A percentile compares a stretch with the other conserved stretches of the same genome.
Conservation (phyloP, 208 protist genomes). For the Leishmania braziliensis region DNA sequence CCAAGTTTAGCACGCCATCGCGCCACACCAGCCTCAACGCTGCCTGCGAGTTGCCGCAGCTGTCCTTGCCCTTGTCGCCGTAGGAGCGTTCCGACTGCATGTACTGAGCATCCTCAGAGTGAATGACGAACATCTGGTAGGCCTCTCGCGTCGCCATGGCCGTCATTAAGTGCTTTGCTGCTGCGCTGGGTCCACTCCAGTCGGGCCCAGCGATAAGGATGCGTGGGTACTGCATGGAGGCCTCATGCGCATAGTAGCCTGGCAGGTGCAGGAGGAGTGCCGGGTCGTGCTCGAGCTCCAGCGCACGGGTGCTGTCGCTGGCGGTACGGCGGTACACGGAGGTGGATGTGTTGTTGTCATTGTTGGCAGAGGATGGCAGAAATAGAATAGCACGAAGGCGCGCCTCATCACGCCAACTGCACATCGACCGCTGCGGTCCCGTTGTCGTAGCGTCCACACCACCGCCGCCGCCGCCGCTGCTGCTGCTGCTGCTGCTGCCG, state of each 20-base stretch:
- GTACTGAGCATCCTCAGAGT: neutral
- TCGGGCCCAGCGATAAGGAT: slow-evolving; percentile 74
- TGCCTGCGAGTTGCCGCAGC: neutral
- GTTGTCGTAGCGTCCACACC: neutral
- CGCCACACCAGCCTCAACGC: slow-evolving; percentile 10
- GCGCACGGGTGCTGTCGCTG: slow-evolving; percentile 9
- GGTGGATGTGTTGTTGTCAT: slow-evolving; percentile 3
- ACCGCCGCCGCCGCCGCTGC: no score
- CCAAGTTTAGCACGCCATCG: slow-evolving; percentile 22
- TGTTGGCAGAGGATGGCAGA: slow-evolving; percentile 10
- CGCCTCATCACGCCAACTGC: neutral
- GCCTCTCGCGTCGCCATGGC: slow-evolving; percentile 40
- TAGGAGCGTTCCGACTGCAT: neutral
- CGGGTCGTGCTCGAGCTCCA: slow-evolving; percentile 19
- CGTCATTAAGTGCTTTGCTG: slow-evolving; percentile 41
- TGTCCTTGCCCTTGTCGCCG: neutral
- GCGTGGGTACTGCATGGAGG: slow-evolving; percentile 59
- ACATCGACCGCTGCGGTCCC: neutral
- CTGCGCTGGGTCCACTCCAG: slow-evolving; percentile 23
- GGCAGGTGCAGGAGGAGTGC: slow-evolving; percentile 19
- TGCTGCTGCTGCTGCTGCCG: neutral
- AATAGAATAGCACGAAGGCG: slow-evolving; percentile 8
- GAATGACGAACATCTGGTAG: slow-evolving; percentile 51
- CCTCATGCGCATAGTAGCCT: slow-evolving; percentile 22
- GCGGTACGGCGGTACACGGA: slow-evolving; percentile 5